Conservation (phyloP, 345 rosid species). For the Eucalyptus caleyi region DNA sequence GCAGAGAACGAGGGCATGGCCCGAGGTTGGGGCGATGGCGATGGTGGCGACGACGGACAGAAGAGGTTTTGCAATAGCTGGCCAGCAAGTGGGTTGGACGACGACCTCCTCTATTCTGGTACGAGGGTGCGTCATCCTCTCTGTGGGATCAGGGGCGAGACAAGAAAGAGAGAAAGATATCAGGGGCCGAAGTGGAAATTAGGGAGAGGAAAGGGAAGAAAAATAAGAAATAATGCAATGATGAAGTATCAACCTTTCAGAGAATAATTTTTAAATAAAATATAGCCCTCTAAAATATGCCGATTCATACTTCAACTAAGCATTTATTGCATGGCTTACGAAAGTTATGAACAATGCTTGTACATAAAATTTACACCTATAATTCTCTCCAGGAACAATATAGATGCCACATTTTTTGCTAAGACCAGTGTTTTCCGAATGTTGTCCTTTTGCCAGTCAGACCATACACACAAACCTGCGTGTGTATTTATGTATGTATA, state of each 20-base stretch:
- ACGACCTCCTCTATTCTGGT: background rate
- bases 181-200: background rate
- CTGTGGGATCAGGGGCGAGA: background rate
- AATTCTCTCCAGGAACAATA: background rate
- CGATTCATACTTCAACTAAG: background rate
- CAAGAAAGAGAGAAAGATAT: background rate
- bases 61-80: no score
- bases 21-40: background rate
- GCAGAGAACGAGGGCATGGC: background rate
- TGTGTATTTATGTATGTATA: background rate
- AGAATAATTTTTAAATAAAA: background rate
- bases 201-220: background rate
- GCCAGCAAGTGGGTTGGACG: background rate
- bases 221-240: background rate
- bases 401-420: background rate
- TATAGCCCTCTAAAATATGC: background rate
- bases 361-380: background rate
- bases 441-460: background rate
- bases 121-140: background rate
- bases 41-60: background rate
- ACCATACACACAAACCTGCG: background rate
- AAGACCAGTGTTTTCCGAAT: background rate
- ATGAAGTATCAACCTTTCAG: background rate
- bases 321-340: background rate
- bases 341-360: background rate